phyloP scores from a whole-genome alignment of 805 yeast genomes.

The Ogataea methylovora region DNA sequence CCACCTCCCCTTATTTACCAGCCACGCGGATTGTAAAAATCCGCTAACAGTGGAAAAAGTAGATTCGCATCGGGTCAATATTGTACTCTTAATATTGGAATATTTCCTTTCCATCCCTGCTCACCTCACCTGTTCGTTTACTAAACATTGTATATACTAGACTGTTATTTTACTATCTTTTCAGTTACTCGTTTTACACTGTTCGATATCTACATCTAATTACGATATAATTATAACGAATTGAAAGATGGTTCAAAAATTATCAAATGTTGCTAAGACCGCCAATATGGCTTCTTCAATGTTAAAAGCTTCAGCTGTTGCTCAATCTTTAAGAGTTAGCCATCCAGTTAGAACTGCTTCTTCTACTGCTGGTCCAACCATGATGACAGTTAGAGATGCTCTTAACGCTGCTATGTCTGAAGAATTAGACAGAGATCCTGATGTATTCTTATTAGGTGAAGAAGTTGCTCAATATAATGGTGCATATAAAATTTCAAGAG shows the following conservation, averaged over 20 bases:
- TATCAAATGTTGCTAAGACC: slow-evolving; percentile 33
- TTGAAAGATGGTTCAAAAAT: slow-evolving; percentile 6
- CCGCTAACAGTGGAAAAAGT: no score
- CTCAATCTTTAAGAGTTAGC: slow-evolving; percentile 7
- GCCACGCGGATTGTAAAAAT: no score
- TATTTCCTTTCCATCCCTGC: no score
- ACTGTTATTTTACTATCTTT: no score
- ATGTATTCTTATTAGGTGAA: slow-evolving; percentile 95
- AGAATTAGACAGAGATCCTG: slow-evolving; percentile 93
- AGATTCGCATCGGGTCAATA: no score
- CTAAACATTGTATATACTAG: no score
- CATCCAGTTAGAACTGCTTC: slow-evolving; percentile 35
- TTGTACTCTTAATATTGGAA: no score
- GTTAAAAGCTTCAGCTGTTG: slow-evolving; percentile 18
- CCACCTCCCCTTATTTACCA: no score
- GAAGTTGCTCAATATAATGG: slow-evolving; percentile 99
- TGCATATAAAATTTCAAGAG: slow-evolving; percentile 96
- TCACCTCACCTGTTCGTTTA: no score
- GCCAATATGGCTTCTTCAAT: slow-evolving; percentile 24
- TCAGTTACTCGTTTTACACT: no score
- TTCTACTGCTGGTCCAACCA: slow-evolving; percentile 42
- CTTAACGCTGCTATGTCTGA: slow-evolving; percentile 92
- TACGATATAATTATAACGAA: no score
- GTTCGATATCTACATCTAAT: no score
- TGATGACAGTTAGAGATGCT: slow-evolving; percentile 95